phyloP scores from a whole-genome alignment of 1,284 basidiomycete genomes.

The Cutaneotrichosporon sp. region DNA sequence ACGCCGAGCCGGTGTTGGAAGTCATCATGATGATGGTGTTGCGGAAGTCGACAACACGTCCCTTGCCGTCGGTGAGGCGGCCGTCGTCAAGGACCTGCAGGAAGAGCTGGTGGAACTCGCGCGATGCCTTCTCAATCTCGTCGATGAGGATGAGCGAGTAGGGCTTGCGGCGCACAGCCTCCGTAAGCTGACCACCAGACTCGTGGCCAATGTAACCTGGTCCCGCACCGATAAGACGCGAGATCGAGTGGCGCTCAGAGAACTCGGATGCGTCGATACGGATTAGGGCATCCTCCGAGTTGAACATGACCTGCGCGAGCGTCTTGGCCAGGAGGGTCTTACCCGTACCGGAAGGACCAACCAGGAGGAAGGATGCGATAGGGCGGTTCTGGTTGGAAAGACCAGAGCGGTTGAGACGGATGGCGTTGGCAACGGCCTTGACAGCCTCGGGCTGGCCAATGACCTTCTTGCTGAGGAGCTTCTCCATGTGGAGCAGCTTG shows the following conservation, averaged over 20 bases:
- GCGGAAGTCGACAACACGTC: conserved; percentile 45
- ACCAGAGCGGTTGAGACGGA: conserved; percentile 56
- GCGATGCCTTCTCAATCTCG: conserved; percentile 54
- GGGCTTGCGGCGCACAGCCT: conserved; percentile 50
- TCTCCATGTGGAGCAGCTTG: conserved; percentile 53
- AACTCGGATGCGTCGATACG: conserved; percentile 55
- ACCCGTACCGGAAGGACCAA: conserved; percentile 52
- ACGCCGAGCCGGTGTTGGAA: conserved; percentile 54
- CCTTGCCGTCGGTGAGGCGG: conserved; percentile 51
- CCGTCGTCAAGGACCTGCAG: conserved; percentile 58
- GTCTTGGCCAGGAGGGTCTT: conserved; percentile 56
- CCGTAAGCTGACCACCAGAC: conserved; percentile 54
- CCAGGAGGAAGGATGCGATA: conserved; percentile 54
- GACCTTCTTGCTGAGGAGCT: conserved; percentile 50
- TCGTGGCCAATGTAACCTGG: conserved; percentile 58
- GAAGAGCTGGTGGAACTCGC: conserved; percentile 56
- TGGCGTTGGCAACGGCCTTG: conserved; percentile 55
- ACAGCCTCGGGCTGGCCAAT: conserved; percentile 57
- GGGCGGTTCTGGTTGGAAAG: conserved; percentile 54
- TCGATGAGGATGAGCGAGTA: conserved; percentile 50
- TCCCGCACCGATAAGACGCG: conserved; percentile 53
- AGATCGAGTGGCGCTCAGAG: conserved; percentile 54
- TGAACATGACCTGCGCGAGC: conserved; percentile 54
- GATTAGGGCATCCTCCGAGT: conserved; percentile 54
- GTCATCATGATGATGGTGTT: conserved; percentile 54